Evolutionary conservation across 768 basidiomycete species (phyloP).

Genomic region (Russula abietina): DNA sequence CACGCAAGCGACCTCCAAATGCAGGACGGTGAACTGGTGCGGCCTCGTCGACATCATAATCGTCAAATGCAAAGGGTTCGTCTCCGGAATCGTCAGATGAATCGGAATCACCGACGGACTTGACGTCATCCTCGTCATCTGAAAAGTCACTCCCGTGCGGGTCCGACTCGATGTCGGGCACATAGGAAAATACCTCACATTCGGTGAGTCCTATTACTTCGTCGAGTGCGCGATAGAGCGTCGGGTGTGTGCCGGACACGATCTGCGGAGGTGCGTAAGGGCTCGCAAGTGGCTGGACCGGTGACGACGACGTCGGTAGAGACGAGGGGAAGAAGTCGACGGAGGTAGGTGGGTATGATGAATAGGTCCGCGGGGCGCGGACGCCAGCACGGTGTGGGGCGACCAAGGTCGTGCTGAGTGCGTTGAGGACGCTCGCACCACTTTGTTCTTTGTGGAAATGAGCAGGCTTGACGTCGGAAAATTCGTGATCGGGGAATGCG

Average conservation of each 20-base stretch:
- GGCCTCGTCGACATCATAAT: constrained; percentile 65
- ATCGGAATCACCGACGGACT: constrained; percentile 55
- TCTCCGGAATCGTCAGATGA: constrained; percentile 67
- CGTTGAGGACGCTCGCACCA: constrained; percentile 71
- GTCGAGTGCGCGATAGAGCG: constrained; percentile 81
- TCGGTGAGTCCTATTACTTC: constrained; percentile 85
- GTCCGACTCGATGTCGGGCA: constrained; percentile 89
- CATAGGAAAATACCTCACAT: constrained; percentile 93
- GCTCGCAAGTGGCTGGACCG: constrained; percentile 52
- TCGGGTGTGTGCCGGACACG: constrained; percentile 80
- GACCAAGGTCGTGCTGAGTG: constrained; percentile 76
- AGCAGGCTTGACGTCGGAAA: constrained; percentile 83
- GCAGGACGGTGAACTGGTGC: constrained; percentile 24
- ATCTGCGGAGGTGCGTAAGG: constrained; percentile 69
- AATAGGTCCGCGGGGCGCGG: constrained; percentile 73
- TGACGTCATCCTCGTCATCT: constrained; percentile 72
- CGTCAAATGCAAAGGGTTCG: constrained; percentile 70
- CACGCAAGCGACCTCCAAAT: constrained; percentile 26
- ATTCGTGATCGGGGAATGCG: constrained; percentile 97
- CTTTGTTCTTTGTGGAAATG: constrained; percentile 82
- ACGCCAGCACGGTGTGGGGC: constrained; percentile 63
- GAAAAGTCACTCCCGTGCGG: constrained; percentile 83
- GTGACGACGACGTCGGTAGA: constrained; percentile 65
- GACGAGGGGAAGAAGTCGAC: constrained; percentile 73
- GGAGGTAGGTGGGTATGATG: constrained; percentile 72